Evolutionary conservation across 2,329 filamentous ascomycete species (phyloP).

Genomic region (Diaporthe sp.): DNA sequence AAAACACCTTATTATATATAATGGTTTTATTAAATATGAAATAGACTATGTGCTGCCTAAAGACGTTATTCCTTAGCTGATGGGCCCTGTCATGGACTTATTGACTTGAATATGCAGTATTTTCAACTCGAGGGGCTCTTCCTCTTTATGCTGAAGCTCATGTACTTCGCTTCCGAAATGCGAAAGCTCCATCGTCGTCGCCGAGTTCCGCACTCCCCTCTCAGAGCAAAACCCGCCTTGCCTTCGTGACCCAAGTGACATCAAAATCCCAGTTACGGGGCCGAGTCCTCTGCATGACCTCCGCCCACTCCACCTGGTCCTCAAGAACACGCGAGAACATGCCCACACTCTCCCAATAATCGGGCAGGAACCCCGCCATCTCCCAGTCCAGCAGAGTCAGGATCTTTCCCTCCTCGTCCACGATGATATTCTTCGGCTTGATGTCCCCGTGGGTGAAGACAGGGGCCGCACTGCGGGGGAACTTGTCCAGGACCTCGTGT

Average conservation of each 20-base stretch:
- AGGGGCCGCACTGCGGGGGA: not conserved
- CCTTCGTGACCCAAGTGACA: not conserved
- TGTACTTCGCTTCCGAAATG: not conserved
- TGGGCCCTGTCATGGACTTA: no score
- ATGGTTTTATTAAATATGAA: no score
- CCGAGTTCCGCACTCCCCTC: not conserved
- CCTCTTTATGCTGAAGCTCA: no score
- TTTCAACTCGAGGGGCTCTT: no score
- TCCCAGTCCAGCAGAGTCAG: not conserved
- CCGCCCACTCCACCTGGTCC: not conserved
- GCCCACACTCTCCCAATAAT: not conserved
- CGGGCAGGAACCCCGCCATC: not conserved
- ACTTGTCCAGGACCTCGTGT: not conserved
- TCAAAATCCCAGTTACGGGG: not conserved
- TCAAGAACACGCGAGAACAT: not conserved
- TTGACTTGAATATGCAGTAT: no score
- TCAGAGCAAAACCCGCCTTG: not conserved
- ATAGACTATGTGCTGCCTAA: no score
- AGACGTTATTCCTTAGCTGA: no score
- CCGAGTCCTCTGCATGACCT: not conserved
- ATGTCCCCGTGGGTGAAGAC: not conserved
- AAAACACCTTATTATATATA: no score
- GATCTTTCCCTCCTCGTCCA: not conserved
- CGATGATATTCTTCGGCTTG: constrained; percentile 3
- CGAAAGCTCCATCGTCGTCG: not conserved